These are phyloP conservation scores for Globisporangium mamillatum DNA, from an alignment of 352 stramenopile species.

Conservation along the genomic window DNA sequence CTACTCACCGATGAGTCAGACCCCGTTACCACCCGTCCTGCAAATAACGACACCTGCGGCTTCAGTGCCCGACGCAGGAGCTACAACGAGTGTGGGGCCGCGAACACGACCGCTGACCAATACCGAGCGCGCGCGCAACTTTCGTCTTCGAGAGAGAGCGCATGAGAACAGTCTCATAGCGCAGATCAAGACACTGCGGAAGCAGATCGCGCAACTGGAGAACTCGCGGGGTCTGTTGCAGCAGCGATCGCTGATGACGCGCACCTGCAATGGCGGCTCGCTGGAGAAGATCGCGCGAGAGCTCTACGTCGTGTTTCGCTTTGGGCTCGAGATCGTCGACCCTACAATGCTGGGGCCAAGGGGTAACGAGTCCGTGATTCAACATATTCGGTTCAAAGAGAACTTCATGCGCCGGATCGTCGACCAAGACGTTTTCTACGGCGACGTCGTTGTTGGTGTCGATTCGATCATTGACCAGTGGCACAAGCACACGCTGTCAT, in stretches of 20 bases:
- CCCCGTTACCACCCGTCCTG: too few species aligned
- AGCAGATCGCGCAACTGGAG: not conserved
- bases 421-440: not conserved
- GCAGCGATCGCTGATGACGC: not conserved
- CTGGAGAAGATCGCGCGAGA: constrained; percentile 1
- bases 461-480: constrained; percentile 9
- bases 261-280: not conserved
- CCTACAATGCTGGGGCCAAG: not conserved
- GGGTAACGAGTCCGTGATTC: not conserved
- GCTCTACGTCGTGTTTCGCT: not conserved
- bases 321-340: not conserved
- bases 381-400: not conserved
- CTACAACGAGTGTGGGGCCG: too few species aligned
- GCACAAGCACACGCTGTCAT: constrained; percentile 7
- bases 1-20: too few species aligned
- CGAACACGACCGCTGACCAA: not conserved
- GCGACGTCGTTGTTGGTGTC: not conserved
- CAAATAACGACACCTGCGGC: too few species aligned
- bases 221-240: not conserved
- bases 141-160: not conserved
- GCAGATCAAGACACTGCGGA: not conserved
- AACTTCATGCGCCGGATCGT: constrained; percentile 1
- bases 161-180: not conserved
- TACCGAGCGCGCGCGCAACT: not conserved
- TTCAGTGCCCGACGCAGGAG: too few species aligned